These are phyloP conservation scores for Starmerella khaoyaiensis DNA, from an alignment of 805 yeast species.

Conservation along the genomic window DNA sequence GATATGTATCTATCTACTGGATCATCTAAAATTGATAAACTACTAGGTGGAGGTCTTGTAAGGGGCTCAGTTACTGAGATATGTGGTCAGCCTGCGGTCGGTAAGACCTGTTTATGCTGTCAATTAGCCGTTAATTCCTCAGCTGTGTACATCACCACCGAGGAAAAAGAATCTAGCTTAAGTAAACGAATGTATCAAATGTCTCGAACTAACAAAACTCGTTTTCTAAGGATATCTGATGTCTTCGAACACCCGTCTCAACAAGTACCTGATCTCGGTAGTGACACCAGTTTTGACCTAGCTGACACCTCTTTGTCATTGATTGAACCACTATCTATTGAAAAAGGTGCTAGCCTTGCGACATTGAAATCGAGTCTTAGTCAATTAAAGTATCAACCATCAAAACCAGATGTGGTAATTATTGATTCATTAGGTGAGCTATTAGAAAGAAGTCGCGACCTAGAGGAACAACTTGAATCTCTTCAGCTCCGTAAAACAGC, in stretches of 20 bases:
- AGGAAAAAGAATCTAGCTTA: neutral
- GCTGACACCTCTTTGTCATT: too few relatives aligned
- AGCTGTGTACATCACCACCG: constrained; percentile 1
- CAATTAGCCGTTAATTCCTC: constrained; percentile 28
- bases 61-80: constrained; percentile 54
- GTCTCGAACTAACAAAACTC: too few relatives aligned
- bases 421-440: constrained; percentile 55
- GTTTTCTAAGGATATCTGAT: too few relatives aligned
- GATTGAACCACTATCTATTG: too few relatives aligned
- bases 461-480: constrained; percentile 14
- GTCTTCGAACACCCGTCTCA: too few relatives aligned
- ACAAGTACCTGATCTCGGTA: too few relatives aligned
- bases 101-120: constrained; percentile 69
- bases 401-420: constrained; percentile 34
- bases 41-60: constrained; percentile 45
- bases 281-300: too few relatives aligned
- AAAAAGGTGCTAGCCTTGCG: too few relatives aligned
- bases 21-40: constrained; percentile 36
- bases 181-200: constrained; percentile 1
- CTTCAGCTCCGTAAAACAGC: constrained; percentile 38
- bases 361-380: too few relatives aligned
- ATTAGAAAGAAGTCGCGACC: constrained; percentile 28
- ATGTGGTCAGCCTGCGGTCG: constrained; percentile 73
- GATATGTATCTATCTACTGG: constrained; percentile 32
- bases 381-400: too few relatives aligned